Evolutionary conservation across 768 basidiomycete genomes (phyloP).

Genomic region (Rhizopogon sp.): DNA sequence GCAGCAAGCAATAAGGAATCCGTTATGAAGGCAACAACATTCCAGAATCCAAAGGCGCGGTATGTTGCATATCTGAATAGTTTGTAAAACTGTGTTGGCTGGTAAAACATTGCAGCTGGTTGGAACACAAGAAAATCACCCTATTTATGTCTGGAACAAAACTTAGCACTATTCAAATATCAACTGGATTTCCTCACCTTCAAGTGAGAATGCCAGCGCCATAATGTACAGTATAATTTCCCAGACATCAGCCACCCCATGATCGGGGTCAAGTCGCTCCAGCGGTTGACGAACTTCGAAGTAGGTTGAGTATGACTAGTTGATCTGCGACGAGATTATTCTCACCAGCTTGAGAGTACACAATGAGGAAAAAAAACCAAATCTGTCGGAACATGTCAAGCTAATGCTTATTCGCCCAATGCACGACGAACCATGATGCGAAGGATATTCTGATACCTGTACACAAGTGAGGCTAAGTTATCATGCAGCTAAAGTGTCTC

Average conservation of each 20-base stretch:
- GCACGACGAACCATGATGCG: constrained; percentile 47
- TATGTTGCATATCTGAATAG: constrained; percentile 72
- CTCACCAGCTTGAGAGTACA: constrained; percentile 82
- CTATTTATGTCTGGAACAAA: constrained; percentile 16
- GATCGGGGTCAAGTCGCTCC: constrained; percentile 56
- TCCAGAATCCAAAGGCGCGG: constrained; percentile 83
- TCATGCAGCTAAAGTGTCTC: neutral
- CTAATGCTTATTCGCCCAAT: neutral
- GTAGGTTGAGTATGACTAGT: constrained; percentile 1
- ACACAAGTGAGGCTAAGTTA: neutral
- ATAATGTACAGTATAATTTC: constrained; percentile 78
- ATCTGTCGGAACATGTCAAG: neutral
- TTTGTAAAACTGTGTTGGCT: constrained; percentile 51
- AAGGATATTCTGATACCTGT: constrained; percentile 81
- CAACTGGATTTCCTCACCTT: constrained; percentile 50
- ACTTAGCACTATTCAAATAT: constrained; percentile 41
- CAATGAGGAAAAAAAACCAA: constrained; percentile 74
- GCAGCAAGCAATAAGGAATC: constrained; percentile 70
- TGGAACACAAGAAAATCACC: constrained; percentile 6
- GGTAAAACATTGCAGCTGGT: neutral
- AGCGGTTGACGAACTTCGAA: constrained; percentile 68
- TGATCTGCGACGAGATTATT: neutral
- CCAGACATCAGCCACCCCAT: constrained; percentile 64
- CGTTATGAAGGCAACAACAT: constrained; percentile 61
- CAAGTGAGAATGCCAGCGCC: constrained; percentile 70